Evolutionary conservation across 768 basidiomycete genomes (phyloP), one percentile per base, ranked within the genome.

Genomic region (Xerocomellus chrysenteron): DNA sequence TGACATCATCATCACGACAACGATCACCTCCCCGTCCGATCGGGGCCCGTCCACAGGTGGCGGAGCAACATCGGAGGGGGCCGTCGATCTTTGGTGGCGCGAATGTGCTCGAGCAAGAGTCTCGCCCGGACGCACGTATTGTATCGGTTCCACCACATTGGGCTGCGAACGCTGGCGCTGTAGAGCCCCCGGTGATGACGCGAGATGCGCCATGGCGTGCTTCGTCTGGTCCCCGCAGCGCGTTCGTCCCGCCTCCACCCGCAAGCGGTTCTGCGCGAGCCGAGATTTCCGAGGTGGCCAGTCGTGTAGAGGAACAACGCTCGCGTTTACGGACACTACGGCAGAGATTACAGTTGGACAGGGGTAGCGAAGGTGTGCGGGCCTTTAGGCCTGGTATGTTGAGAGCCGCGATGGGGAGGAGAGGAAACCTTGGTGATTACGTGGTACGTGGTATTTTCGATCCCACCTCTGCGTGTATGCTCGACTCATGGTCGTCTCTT

Each of bases 371-470:
- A 11, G 66, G 60, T 3, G 46, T 63, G 37, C 58, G 61, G 3
- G 58, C 46, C 16, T 66, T 64, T 54, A 59, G 70, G 28, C 58
- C 70, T 43, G 64, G 54, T 5, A 55, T 68, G 64, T 57, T 68
- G 44, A 59, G 69, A 28, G 59, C 59, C 12, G 58, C 58, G 41
- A 60, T 65, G 0, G 58, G 60, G 43, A 45, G 70, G 46, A 44
- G 71, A 28, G 67, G 67, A 1, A 72, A 68, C 35, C 26, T 68
- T 2, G 79, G 80, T 3, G 80, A 81, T 62, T 81, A 76, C 21
- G 68, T 90, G 70, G 87, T 87, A 58, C 33, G 83, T 74, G 35
- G n/a, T 32, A 1, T 13, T 36, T 19, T 42, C 5, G 40, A 14
- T 52, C 33, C 5, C 21, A 2, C 43, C 55, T 24, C 3, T 33